A percentile compares a stretch with the other conserved stretches of the same genome.
Evolutionary conservation across 306 rosid species (phyloP).

Genomic region (Prunus salicina): DNA sequence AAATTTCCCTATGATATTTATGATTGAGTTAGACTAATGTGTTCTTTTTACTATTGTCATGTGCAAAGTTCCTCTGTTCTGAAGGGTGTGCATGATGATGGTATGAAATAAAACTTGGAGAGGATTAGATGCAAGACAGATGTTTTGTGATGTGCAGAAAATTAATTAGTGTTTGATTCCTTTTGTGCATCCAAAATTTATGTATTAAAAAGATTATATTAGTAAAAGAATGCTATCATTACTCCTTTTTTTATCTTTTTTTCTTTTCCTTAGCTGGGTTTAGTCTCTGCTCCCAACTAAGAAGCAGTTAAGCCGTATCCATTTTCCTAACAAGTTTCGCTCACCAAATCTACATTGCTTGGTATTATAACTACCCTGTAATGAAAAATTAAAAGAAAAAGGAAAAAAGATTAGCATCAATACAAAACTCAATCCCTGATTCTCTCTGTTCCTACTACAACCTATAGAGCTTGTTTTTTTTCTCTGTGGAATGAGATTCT

Average conservation of each 20-base stretch:
- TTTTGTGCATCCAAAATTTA: not conserved
- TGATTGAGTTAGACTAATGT: not conserved
- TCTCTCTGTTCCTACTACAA: conserved; percentile 10
- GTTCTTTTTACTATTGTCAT: not conserved
- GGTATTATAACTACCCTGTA: too few species aligned
- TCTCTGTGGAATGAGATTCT: conserved; percentile 61
- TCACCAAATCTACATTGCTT: too few species aligned
- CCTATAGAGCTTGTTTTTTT: conserved; percentile 84
- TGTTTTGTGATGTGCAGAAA: not conserved
- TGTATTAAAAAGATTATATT: not conserved
- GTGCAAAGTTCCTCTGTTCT: not conserved
- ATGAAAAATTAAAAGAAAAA: too few species aligned
- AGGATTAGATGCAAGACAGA: not conserved
- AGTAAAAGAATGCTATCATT: not conserved
- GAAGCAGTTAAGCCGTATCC: not conserved
- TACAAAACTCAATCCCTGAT: too few species aligned
- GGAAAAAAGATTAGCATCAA: too few species aligned
- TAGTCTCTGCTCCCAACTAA: not conserved
- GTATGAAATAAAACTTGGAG: not conserved
- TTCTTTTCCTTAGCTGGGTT: not conserved
- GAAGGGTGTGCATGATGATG: not conserved
- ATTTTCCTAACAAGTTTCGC: too few species aligned
- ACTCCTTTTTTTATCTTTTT: not conserved
- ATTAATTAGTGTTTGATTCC: not conserved
- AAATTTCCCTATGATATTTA: too few species aligned